Evolutionary conservation across 441 rosid species (phyloP).

Genomic region (Eruca vesicaria): DNA sequence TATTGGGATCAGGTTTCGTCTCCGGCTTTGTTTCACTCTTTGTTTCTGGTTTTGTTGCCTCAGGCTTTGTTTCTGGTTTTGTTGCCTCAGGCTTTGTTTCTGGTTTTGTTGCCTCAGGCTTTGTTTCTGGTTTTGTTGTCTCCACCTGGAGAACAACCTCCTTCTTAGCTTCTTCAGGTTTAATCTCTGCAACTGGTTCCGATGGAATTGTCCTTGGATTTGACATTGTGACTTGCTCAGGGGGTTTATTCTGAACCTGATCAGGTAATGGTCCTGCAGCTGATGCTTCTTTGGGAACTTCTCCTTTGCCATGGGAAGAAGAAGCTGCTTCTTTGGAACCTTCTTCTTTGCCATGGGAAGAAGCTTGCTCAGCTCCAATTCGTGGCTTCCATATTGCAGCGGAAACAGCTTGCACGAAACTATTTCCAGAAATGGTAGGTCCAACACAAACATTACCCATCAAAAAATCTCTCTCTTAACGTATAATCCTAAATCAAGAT

Average conservation of each 20-base stretch:
- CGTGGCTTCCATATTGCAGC: constrained; percentile 67
- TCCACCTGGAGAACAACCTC: constrained; percentile 11
- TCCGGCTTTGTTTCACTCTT: constrained; percentile 44
- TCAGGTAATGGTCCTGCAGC: constrained; percentile 45
- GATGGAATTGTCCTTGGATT: constrained; percentile 36
- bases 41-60: constrained; percentile 12
- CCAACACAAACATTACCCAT: constrained; percentile 82
- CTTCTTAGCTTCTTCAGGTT: constrained; percentile 15
- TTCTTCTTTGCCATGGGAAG: constrained; percentile 34
- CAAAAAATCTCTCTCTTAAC: constrained; percentile 7
- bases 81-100: constrained; percentile 29
- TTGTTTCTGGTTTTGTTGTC: constrained; percentile 39
- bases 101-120: not conserved
- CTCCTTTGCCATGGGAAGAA: constrained; percentile 9
- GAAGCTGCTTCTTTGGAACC: not conserved
- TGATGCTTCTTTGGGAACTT: constrained; percentile 26
- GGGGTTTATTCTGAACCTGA: constrained; percentile 65
- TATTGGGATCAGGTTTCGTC: constrained; percentile 50
- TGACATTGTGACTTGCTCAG: constrained; percentile 53
- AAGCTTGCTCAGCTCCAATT: constrained; percentile 41
- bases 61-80: constrained; percentile 29
- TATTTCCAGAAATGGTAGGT: constrained; percentile 56
- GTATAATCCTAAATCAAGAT: constrained; percentile 13
- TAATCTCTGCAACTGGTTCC: no score
- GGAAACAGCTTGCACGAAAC: constrained; percentile 63